Conservation (phyloP, 352 stramenopile species). For the Aphanomyces stellatus region DNA sequence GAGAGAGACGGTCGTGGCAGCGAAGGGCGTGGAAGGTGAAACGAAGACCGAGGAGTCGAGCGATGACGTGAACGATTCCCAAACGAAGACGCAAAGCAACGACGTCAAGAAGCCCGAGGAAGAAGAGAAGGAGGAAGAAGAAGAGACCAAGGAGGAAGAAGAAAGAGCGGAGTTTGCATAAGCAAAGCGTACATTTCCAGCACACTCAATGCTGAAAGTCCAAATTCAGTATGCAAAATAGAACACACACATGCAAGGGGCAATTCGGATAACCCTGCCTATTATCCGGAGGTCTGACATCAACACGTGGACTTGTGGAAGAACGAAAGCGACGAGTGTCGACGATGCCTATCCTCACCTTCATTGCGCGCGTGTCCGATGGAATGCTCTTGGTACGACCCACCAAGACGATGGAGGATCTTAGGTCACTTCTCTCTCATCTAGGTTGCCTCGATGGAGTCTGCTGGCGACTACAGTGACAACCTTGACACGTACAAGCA, state of each 20-base stretch:
- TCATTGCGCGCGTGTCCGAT: constrained; percentile 90
- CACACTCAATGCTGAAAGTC: neutral
- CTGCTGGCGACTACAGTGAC: constrained; percentile 63
- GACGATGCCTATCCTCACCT: constrained; percentile 91
- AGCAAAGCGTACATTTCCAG: neutral
- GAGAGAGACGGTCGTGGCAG: no score
- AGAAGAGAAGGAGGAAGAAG: neutral
- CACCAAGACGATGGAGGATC: neutral
- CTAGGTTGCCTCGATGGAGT: constrained; percentile 91
- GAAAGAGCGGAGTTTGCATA: neutral
- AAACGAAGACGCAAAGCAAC: no score
- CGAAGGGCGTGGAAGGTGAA: no score
- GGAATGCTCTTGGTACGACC: constrained; percentile 84
- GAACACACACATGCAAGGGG: no score
- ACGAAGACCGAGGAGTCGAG: no score
- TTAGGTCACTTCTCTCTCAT: neutral
- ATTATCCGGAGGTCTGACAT: neutral
- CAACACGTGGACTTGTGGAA: neutral
- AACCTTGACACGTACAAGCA: constrained; percentile 88
- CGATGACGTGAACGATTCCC: no score
- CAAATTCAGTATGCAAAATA: no score
- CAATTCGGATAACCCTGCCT: no score
- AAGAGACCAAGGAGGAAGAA: neutral
- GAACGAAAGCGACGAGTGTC: no score
- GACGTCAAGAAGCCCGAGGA: neutral